A percentile compares a stretch with the other conserved stretches of the same genome.
Conservation (phyloP, 768 basidiomycete genomes). For the Auriscalpium microsporum region DNA sequence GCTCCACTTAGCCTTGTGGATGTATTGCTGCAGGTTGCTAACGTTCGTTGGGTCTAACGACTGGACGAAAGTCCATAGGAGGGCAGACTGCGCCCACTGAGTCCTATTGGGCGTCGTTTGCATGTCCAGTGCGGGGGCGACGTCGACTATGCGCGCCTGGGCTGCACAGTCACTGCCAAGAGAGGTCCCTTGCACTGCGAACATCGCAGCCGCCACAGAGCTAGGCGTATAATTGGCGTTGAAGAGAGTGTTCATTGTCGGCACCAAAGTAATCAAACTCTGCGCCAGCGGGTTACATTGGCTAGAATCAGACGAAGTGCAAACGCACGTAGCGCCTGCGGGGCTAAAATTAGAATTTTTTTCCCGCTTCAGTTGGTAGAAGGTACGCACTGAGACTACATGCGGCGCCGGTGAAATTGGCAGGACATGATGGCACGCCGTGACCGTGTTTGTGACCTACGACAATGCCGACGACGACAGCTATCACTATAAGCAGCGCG, state of each 20-base stretch:
- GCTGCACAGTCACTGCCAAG: constrained; percentile 38
- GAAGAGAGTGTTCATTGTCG: constrained; percentile 41
- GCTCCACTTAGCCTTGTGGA: constrained; percentile 41
- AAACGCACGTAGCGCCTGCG: constrained; percentile 55
- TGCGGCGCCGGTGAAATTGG: constrained; percentile 36
- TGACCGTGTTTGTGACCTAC: constrained; percentile 22
- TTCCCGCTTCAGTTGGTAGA: too few relatives aligned
- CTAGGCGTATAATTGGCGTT: constrained; percentile 34
- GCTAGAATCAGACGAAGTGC: constrained; percentile 35
- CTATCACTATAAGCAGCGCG: constrained; percentile 28
- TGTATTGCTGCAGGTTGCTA: constrained; percentile 35
- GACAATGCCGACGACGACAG: constrained; percentile 37
- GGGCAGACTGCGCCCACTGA: constrained; percentile 47
- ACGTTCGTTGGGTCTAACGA: constrained; percentile 37
- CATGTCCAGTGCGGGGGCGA: constrained; percentile 35
- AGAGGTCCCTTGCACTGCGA: constrained; percentile 38
- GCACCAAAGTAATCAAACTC: constrained; percentile 40
- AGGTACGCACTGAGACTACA: constrained; percentile 48
- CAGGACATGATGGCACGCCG: constrained; percentile 27
- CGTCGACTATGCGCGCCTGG: constrained; percentile 49
- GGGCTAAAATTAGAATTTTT: neutral
- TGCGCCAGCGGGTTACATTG: constrained; percentile 48
- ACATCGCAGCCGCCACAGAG: constrained; percentile 41
- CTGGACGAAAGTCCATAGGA: constrained; percentile 52
- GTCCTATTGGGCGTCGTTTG: constrained; percentile 39